Evolutionary conservation across 257 asterid species (phyloP), one percentile per base, ranked within the genome.

Genomic region (Asclepias syriaca): DNA sequence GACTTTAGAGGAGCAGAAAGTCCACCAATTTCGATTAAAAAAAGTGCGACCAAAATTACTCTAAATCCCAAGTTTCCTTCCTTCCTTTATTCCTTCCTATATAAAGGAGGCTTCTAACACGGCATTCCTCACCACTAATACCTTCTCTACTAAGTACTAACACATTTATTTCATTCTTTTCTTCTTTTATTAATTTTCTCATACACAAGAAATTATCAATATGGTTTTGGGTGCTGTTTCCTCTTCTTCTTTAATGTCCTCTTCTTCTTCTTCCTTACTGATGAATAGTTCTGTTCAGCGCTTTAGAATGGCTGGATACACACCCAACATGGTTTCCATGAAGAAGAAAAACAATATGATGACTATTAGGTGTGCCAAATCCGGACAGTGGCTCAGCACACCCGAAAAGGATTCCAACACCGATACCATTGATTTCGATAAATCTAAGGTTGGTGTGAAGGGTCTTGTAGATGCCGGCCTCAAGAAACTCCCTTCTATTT

Each of bases 401-500:
- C 72, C 40, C 3, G 69, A 73, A 22, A 27, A 57, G 4, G 71
- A 55, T 45, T 74, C 70, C 50, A 74, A 50, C 2, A 22, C 18
- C 12, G 77, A 74, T 39, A 37, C 61, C 54, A 74, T 50, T 15
- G 77, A 70, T 54, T 74, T 74, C n/a, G 77, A 74, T 55, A 50
- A 66, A 15, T 51, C 77, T 21, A 74, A 21, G 64, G 72, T 69
- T 5, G 77, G 77, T 2, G 77, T 74, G 45, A 74, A 74, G 34
- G 77, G 77, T 14, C 60, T 74, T 1, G 77, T 54, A 1, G 77
- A 74, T 46, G 66, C 77, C 1, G 77, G 77, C 27, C 56, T 66
- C 0, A n/a, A 49, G 24, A 74, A 50, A 22, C 51, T 74, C 70
- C 77, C 77, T 11, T 27, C 66, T 5, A 65, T 74, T 7, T 74